Evolutionary conservation across 441 rosid species (phyloP).

Genomic region (Aleurites moluccanus): DNA sequence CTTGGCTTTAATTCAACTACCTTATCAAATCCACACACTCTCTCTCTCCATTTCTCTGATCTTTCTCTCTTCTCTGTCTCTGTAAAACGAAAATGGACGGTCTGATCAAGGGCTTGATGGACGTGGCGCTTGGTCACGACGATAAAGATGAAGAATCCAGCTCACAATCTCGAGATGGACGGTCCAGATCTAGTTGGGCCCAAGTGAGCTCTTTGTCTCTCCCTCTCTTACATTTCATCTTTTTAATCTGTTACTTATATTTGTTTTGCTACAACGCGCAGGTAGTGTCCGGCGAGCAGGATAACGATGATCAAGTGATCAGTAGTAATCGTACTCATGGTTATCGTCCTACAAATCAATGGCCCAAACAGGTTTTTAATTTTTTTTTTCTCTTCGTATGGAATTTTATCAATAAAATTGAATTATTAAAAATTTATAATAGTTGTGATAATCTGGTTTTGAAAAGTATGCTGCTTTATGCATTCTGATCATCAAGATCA

Average conservation of each 20-base stretch:
- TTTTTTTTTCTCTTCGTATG: not conserved
- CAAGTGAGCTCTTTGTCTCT: constrained; percentile 35
- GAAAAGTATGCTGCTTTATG: not conserved
- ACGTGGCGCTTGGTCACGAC: constrained; percentile 55
- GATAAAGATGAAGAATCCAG: constrained; percentile 28
- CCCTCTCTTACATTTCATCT: not conserved
- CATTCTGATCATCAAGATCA: not conserved
- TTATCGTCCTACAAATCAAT: constrained; percentile 12
- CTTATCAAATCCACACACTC: constrained; percentile 5
- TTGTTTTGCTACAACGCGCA: constrained; percentile 24
- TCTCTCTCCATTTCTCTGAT: not conserved
- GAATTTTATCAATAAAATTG: no score
- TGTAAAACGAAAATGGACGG: constrained; percentile 52
- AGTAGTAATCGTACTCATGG: constrained; percentile 1
- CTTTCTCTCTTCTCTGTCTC: not conserved
- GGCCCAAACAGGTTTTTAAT: constrained; percentile 36
- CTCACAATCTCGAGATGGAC: constrained; percentile 39
- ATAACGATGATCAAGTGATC: constrained; percentile 25
- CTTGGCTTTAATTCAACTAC: constrained; percentile 31
- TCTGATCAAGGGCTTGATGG: constrained; percentile 65
- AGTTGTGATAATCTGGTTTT: not conserved
- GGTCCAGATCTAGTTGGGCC: constrained; percentile 82
- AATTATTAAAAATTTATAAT: not conserved
- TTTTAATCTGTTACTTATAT: not conserved
- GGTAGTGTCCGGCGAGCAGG: constrained; percentile 59